phyloP scores from a whole-genome alignment of 2,329 filamentous ascomycete species.

The Penicillium freii region DNA sequence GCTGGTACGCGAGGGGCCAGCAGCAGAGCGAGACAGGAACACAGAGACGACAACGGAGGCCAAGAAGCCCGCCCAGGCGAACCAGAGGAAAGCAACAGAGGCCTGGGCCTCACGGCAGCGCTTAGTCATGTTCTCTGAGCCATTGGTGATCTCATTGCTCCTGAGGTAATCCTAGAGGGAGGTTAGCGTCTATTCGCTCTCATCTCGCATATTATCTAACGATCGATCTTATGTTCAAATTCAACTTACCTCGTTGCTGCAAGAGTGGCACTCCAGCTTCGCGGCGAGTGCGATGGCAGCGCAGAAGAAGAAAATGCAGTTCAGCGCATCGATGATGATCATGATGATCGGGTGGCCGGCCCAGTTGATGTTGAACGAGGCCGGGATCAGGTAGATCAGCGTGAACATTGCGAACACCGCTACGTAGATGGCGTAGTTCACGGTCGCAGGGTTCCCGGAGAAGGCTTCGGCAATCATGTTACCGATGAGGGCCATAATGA shows the following conservation, averaged over 20 bases:
- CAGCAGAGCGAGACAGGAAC: constrained; percentile 35
- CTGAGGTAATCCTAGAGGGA: constrained; percentile 37
- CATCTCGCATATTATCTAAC: not conserved
- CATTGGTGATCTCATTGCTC: constrained; percentile 48
- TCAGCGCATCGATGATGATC: constrained; percentile 47
- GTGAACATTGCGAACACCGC: constrained; percentile 49
- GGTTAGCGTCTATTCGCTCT: constrained; percentile 2
- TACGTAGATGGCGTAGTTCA: constrained; percentile 55
- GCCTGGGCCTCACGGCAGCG: constrained; percentile 54
- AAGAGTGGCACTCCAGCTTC: constrained; percentile 45
- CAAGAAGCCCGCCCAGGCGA: constrained; percentile 47
- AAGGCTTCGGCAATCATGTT: constrained; percentile 59
- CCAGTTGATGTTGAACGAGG: constrained; percentile 42
- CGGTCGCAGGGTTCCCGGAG: constrained; percentile 55
- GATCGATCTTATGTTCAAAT: not conserved
- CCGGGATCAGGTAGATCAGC: constrained; percentile 49
- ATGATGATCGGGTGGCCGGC: constrained; percentile 45
- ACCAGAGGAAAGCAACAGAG: constrained; percentile 52
- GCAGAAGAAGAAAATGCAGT: constrained; percentile 50
- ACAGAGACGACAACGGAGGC: constrained; percentile 43
- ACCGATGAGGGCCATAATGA: constrained; percentile 61
- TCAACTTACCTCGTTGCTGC: constrained; percentile 45
- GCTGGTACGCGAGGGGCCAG: constrained; percentile 33
- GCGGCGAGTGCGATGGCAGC: constrained; percentile 51
- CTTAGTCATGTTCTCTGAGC: constrained; percentile 36